Base-by-base conservation (phyloP, 371 early-diverging fungal species). In the Cladochytrium tenue region DNA sequence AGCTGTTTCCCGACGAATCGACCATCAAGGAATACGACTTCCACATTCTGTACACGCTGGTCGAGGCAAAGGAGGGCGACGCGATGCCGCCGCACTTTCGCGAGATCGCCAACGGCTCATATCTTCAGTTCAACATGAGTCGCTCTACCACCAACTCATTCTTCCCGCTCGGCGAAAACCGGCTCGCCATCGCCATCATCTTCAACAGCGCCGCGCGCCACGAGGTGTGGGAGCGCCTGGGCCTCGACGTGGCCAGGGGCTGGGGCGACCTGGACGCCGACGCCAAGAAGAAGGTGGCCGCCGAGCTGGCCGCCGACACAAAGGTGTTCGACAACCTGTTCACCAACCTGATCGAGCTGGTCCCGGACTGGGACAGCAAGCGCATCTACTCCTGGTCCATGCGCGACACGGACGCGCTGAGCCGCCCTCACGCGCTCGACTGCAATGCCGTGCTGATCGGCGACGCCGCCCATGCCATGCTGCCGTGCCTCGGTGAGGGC, bases 381-480 rank as follows among this genome's bases (percentile, higher is more conserved):
- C 43, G 43, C 43, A 43, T 43, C 43, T 43, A 43, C 43, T 7
- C 43, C 43, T 43, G 43, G 43, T 43, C 43, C 43, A 20, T 43
- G 13, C 7, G 43, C 7, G 43, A 43, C 43, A 43, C 43, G 13
- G 43, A 43, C 43, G 13, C 43, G 43, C 43, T 43, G 13, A 20
- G 13, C 43, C 13, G 7, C 43, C 43, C 43, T 7, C 20, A 43
- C 43, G 43, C 43, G 13, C 43, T 7, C 43, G 20, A 43, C 43
- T 7, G 13, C 7, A 43, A 43, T 20, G 43, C 43, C 7, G 20
- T 65, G 3, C 66, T 65, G 13, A 31, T 65, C 32, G 66, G 66
- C 32, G 66, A 65, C 43, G 63, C 66, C 26, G 66, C 66, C 23
- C 66, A 65, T 31, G 58, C 64, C 10, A 57, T 65, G 62, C 52